Base-by-base conservation (phyloP, 148 eudicot species). In the Simmondsia chinensis region DNA sequence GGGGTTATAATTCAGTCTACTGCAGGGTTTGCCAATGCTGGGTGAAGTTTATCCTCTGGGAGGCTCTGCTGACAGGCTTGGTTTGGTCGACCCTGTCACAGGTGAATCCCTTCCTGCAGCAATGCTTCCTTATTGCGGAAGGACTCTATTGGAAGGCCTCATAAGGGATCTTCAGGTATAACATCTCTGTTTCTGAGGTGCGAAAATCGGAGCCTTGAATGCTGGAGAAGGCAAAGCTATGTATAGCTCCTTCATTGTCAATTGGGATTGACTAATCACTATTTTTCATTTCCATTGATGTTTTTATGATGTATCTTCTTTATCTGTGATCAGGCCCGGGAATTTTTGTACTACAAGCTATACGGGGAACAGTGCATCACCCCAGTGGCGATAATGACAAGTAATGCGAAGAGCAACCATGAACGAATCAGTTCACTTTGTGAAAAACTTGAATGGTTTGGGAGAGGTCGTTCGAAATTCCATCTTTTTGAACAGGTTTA, bases 71-170 rank as follows among this genome's bases (percentile, higher is more conserved):
- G 99, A 91, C 58, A 79, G 99, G 79, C 95, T 91, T 76, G 95
- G 89, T 40, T 78, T 91, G 56, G 86, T 85, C 45, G 95, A 91
- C 56, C 57, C 88, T 36, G 71, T 68, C 36, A 71, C 95, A 21
- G 94, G 94, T 55, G 99, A 91, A 69, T 91, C 81, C 64, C 95
- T 91, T 56, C 99, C 99, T 54, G 99, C 99, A 28, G 99, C 99
- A 54, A 79, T 85, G 95, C 95, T 91, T 69, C 99, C 95, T 7
- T 91, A 61, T 57, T 74, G 88, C 56, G 95, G 99, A 40, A 74
- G 83, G 44, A 85, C 99, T 41, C 69, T 91, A 63, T 71, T 91
- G 59, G 99, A 91, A 72, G 95, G 99, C 39, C 82, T 85, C 45
- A 71, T 91, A 59, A 85, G 99, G 72, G 99, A 91, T 75, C 94